phyloP scores from a whole-genome alignment of 2,329 filamentous ascomycete genomes.

The Apiospora koreana region DNA sequence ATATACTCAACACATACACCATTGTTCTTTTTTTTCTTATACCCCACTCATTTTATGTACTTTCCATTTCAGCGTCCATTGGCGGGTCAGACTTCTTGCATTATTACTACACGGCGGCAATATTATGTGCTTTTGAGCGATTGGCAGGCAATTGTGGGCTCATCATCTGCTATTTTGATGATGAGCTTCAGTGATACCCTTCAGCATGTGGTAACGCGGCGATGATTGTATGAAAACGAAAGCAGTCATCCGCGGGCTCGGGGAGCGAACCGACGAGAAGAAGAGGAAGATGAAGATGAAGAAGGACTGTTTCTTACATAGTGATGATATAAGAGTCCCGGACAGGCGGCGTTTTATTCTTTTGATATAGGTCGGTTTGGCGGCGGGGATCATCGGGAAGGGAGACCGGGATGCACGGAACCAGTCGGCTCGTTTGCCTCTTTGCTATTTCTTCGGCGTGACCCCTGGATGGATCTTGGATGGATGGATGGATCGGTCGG shows the following conservation, averaged over 20 bases:
- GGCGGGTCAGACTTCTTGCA: neutral
- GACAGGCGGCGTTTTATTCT: neutral
- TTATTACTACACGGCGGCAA: conserved; percentile 5
- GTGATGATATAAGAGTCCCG: neutral
- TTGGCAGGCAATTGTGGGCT: conserved; percentile 5
- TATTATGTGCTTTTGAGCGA: conserved; percentile 3
- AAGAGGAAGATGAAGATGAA: neutral
- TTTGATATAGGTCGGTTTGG: conserved; percentile 6
- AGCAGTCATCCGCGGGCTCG: conserved; percentile 6
- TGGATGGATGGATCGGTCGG: no score
- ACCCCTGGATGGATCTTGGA: neutral
- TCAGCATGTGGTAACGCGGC: conserved; percentile 4
- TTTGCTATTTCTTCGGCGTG: neutral
- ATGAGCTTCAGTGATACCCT: conserved; percentile 1
- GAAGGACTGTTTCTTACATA: neutral
- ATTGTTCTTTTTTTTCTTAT: conserved; percentile 6
- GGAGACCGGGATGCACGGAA: conserved; percentile 4
- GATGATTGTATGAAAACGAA: conserved; percentile 5
- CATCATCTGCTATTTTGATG: neutral
- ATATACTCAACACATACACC: neutral
- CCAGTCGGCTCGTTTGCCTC: neutral
- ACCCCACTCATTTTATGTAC: conserved; percentile 1
- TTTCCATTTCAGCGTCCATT: neutral
- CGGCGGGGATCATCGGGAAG: neutral
- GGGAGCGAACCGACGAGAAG: neutral